Conservation (phyloP, 2,329 filamentous ascomycete genomes). For the Malbranchea zuffiana region DNA sequence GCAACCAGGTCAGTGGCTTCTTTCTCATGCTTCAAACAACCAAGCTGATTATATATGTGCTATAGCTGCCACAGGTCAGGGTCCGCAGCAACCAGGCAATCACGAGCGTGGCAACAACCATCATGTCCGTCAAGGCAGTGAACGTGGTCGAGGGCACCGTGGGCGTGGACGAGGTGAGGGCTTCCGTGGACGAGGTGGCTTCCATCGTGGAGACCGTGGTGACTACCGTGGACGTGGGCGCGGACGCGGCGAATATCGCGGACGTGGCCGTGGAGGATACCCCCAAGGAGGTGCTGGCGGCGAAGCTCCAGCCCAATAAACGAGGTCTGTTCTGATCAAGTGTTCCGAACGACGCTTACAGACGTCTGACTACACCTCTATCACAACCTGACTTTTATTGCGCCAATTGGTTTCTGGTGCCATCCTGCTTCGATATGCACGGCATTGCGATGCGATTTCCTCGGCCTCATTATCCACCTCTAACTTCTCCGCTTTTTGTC, state of each 20-base stretch:
- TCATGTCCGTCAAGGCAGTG: conserved; percentile 27
- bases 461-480: no score
- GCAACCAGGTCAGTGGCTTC: conserved; percentile 6
- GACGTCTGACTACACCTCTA: no score
- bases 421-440: no score
- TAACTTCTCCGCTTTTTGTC: no score
- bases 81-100: conserved; percentile 18
- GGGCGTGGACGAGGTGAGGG: conserved; percentile 30
- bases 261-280: conserved; percentile 26
- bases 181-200: conserved; percentile 25
- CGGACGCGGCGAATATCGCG: conserved; percentile 23
- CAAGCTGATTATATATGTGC: conserved; percentile 66
- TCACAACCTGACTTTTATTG: no score
- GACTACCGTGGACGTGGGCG: conserved; percentile 30
- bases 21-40: conserved; percentile 46
- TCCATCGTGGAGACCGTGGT: conserved; percentile 22
- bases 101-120: conserved; percentile 28
- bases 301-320: conserved; percentile 9
- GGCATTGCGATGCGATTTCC: no score
- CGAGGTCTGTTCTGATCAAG: no score
- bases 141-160: conserved; percentile 27
- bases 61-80: conserved; percentile 18
- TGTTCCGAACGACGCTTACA: no score
- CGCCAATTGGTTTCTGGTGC: no score
- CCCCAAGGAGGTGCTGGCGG: conserved; percentile 24